Percentiles rank a stretch among this genome's conserved stretches.
phyloP scores from a whole-genome alignment of 345 rosid species.

The Salix exigua region DNA sequence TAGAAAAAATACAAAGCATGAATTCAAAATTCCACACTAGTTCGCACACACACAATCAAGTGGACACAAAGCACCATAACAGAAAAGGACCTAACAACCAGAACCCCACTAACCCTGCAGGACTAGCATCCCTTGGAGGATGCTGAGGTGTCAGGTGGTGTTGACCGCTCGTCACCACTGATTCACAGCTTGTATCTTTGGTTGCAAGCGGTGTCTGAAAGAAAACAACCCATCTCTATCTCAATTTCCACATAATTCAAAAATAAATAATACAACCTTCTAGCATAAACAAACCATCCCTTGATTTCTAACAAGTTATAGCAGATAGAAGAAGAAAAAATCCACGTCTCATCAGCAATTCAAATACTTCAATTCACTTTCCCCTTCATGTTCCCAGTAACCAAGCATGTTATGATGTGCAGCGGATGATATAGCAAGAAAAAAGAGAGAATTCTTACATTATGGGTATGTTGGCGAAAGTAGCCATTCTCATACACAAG shows the following conservation, averaged over 20 bases:
- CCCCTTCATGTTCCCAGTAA: conserved; percentile 3
- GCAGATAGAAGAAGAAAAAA: background rate
- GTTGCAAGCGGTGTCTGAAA: conserved; percentile 79
- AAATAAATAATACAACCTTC: background rate
- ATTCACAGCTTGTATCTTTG: conserved; percentile 98
- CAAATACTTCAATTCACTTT: background rate
- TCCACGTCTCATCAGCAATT: background rate
- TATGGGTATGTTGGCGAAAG: conserved; percentile 93
- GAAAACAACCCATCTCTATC: conserved; percentile 18
- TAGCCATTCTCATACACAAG: conserved; percentile 95
- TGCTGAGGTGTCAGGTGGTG: conserved; percentile 94
- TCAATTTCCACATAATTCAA: conserved; percentile 10
- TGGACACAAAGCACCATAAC: conserved; percentile 25
- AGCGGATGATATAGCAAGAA: background rate
- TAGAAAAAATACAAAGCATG: conserved; percentile 31
- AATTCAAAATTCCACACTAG: conserved; percentile 15
- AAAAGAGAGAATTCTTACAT: conserved; percentile 36
- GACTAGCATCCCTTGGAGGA: conserved; percentile 99
- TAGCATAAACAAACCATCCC: background rate
- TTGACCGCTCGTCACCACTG: conserved; percentile 96
- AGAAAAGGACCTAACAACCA: conserved; percentile 46
- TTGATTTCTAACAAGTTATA: background rate
- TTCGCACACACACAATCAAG: conserved; percentile 14
- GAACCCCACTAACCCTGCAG: conserved; percentile 91
- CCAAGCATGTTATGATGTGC: background rate